Evolutionary conservation across 495 filamentous ascomycete species (phyloP).

Genomic region (Hypoxylon rickii): DNA sequence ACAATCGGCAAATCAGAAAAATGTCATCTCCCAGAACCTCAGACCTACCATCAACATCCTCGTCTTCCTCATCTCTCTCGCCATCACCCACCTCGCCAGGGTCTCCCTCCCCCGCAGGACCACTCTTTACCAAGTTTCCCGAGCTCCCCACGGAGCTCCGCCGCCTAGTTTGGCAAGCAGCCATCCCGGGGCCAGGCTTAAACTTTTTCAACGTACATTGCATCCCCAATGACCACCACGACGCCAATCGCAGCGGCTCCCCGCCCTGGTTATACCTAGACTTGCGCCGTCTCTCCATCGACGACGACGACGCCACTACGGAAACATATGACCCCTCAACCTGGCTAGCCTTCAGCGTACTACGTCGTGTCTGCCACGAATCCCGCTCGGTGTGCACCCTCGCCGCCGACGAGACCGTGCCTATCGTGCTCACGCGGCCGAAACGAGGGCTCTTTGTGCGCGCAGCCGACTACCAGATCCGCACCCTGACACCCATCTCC

Average conservation of each 20-base stretch:
- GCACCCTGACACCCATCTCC: not conserved
- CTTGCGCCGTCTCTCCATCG: constrained; percentile 29
- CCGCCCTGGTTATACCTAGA: constrained; percentile 35
- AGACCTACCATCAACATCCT: not conserved
- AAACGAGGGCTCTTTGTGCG: constrained; percentile 29
- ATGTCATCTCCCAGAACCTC: not conserved
- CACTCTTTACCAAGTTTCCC: constrained; percentile 21
- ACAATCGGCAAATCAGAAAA: too few relatives aligned
- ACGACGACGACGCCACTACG: constrained; percentile 25
- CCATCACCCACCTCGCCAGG: not conserved
- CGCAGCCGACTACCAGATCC: constrained; percentile 29
- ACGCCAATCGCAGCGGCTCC: constrained; percentile 30
- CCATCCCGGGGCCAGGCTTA: constrained; percentile 28
- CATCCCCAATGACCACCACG: constrained; percentile 33
- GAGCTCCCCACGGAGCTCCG: constrained; percentile 43
- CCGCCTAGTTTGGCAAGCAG: constrained; percentile 38
- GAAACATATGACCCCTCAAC: constrained; percentile 33
- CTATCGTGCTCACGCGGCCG: constrained; percentile 32
- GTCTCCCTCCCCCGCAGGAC: not conserved
- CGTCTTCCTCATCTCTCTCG: not conserved
- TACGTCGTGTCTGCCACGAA: constrained; percentile 32
- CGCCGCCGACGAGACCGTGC: constrained; percentile 1
- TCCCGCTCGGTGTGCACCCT: constrained; percentile 20
- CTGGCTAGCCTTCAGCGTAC: constrained; percentile 21
- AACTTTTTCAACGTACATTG: constrained; percentile 42